Evolutionary conservation across 306 rosid species (phyloP).

Genomic region (Dicorynia guianensis): DNA sequence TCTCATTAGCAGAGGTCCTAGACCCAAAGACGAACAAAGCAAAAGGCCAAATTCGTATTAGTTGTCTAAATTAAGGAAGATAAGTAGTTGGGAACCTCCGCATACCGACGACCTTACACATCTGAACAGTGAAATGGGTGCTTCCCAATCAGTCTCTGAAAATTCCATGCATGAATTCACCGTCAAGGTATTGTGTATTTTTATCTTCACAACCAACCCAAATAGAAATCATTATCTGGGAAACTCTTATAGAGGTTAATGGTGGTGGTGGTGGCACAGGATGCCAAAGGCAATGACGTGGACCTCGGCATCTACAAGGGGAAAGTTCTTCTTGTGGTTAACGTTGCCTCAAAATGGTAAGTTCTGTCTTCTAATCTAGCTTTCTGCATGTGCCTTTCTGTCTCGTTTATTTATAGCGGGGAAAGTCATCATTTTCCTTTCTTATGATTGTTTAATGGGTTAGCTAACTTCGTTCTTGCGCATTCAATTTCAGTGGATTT

Average conservation of each 20-base stretch:
- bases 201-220: neutral
- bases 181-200: constrained; percentile 62
- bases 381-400: neutral
- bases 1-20: neutral
- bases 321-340: constrained; percentile 81
- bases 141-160: constrained; percentile 64
- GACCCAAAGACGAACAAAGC: neutral
- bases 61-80: neutral
- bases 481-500: constrained; percentile 57
- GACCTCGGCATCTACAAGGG: constrained; percentile 75
- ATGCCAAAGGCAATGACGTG: constrained; percentile 72
- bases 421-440: neutral
- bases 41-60: constrained; percentile 1
- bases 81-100: neutral
- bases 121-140: constrained; percentile 65
- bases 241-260: constrained; percentile 13
- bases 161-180: constrained; percentile 82
- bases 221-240: neutral
- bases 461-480: constrained; percentile 35
- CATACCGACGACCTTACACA: neutral
- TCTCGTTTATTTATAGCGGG: neutral
- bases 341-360: constrained; percentile 97
- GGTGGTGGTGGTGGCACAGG: constrained; percentile 54
- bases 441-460: neutral
- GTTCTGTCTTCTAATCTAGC: constrained; percentile 18